These are phyloP conservation scores for Tardiomyces depauwii DNA, from an alignment of 1,139 yeast species.

Conservation along the genomic window DNA sequence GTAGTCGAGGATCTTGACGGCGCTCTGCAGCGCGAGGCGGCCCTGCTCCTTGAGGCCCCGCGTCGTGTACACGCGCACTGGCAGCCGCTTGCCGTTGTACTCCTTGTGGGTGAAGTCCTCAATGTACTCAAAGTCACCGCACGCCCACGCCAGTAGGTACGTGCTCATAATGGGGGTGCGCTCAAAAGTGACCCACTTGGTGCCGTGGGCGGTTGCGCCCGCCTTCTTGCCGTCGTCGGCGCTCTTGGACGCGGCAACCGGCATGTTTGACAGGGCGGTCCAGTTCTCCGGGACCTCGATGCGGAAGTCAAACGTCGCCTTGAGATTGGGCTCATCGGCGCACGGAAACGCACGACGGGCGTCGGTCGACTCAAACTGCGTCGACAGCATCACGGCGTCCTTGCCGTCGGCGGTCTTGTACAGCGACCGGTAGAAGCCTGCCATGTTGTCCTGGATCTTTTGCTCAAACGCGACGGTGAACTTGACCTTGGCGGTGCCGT, in stretches of 20 bases:
- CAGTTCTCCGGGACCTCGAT: slow-evolving; percentile 35
- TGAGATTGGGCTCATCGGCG: slow-evolving; percentile 68
- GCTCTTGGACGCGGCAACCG: slow-evolving; percentile 35
- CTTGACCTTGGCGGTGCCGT: slow-evolving; percentile 30
- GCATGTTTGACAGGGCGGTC: slow-evolving; percentile 70
- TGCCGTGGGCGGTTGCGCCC: neutral
- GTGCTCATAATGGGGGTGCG: slow-evolving; percentile 73
- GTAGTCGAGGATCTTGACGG: slow-evolving; percentile 65
- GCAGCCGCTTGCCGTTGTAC: slow-evolving; percentile 48
- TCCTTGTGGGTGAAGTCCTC: slow-evolving; percentile 31
- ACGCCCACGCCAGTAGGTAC: slow-evolving; percentile 69
- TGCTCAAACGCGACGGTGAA: slow-evolving; percentile 57
- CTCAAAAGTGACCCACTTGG: slow-evolving; percentile 28
- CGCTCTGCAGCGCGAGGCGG: slow-evolving; percentile 54
- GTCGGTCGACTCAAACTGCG: slow-evolving; percentile 81
- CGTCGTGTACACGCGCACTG: slow-evolving; percentile 74
- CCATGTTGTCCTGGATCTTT: slow-evolving; percentile 61
- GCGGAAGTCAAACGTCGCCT: slow-evolving; percentile 59
- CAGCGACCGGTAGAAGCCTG: slow-evolving; percentile 72
- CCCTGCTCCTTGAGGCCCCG: slow-evolving; percentile 61
- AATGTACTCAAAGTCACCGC: slow-evolving; percentile 68
- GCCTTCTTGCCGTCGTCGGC: slow-evolving; percentile 35
- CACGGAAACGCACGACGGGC: slow-evolving; percentile 81
- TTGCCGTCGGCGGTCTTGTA: slow-evolving; percentile 51
- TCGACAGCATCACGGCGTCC: slow-evolving; percentile 56